These are phyloP conservation scores for Myriosclerotinia duriaeana DNA, from an alignment of 2,329 filamentous ascomycete genomes.

Conservation along the genomic window DNA sequence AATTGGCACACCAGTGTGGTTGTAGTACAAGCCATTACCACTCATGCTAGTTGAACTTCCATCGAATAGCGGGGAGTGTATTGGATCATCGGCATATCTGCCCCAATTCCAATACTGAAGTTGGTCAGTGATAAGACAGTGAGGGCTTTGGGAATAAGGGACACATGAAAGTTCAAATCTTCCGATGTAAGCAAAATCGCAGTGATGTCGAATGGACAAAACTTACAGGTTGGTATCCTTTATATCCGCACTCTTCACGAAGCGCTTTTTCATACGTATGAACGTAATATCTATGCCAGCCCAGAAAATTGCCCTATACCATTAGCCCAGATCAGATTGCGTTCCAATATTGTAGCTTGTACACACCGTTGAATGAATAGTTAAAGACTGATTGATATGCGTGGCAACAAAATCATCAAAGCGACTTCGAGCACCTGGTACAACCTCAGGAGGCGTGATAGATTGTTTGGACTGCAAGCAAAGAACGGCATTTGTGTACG, in stretches of 20 bases:
- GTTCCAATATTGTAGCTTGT: constrained; percentile 19
- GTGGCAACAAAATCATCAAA: constrained; percentile 44
- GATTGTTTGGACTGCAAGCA: constrained; percentile 41
- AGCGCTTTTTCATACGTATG: constrained; percentile 46
- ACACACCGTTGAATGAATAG: constrained; percentile 30
- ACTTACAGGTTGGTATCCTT: constrained; percentile 43
- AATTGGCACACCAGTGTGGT: constrained; percentile 32
- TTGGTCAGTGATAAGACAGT: not conserved
- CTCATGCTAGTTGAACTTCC: constrained; percentile 52
- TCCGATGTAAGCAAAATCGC: no score
- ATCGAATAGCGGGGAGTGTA: constrained; percentile 54
- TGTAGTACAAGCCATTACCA: constrained; percentile 46
- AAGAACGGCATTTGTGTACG: constrained; percentile 43
- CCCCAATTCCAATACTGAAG: constrained; percentile 48
- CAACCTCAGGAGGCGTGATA: constrained; percentile 36
- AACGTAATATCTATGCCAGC: constrained; percentile 48
- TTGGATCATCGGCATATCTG: constrained; percentile 46
- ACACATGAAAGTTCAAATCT: not conserved
- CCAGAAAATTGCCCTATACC: constrained; percentile 40
- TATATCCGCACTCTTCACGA: constrained; percentile 46
- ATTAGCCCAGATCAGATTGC: constrained; percentile 26
- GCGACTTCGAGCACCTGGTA: constrained; percentile 41
- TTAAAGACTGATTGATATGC: constrained; percentile 41
- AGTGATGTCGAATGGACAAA: constrained; percentile 37
- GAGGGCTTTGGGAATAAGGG: not conserved